Percentiles rank a stretch among this genome's conserved stretches.
Evolutionary conservation across 129 eudicot species (phyloP).

Genomic region (Oenanthe sinensis): DNA sequence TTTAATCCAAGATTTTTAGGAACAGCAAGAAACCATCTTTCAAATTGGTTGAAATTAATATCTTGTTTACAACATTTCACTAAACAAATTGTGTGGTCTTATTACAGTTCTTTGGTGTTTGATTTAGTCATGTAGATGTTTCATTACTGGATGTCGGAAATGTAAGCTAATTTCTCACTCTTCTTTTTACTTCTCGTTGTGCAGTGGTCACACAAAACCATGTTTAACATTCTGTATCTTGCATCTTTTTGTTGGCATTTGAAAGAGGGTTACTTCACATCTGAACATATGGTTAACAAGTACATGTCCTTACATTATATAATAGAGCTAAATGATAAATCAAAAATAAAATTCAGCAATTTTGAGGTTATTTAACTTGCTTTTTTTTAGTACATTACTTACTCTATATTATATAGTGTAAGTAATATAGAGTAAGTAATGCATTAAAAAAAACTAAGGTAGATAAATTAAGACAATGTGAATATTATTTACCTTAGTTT

Average conservation of each 20-base stretch:
- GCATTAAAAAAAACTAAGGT: too few relatives aligned
- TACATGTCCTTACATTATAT: too few relatives aligned
- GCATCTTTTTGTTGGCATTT: constrained; percentile 55
- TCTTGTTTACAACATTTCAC: background rate
- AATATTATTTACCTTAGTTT: too few relatives aligned
- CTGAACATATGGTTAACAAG: constrained; percentile 68
- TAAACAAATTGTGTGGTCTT: background rate
- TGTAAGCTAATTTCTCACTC: background rate
- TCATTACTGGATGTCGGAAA: background rate
- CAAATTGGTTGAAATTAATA: background rate
- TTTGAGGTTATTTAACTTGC: too few relatives aligned
- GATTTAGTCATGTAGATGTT: background rate
- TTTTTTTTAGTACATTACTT: too few relatives aligned
- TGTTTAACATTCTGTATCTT: constrained; percentile 61
- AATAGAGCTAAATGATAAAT: too few relatives aligned
- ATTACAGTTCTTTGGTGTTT: background rate
- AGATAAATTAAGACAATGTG: too few relatives aligned
- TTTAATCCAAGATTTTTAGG: background rate
- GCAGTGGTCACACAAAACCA: constrained; percentile 80
- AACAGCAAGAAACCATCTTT: background rate
- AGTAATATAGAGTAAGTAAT: too few relatives aligned
- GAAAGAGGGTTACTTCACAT: constrained; percentile 47
- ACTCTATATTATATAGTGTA: too few relatives aligned
- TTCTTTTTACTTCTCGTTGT: constrained; percentile 2
- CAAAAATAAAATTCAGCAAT: too few relatives aligned